Evolutionary conservation across 2,329 filamentous ascomycete genomes (phyloP).

Genomic region (Laburnicola sp.): DNA sequence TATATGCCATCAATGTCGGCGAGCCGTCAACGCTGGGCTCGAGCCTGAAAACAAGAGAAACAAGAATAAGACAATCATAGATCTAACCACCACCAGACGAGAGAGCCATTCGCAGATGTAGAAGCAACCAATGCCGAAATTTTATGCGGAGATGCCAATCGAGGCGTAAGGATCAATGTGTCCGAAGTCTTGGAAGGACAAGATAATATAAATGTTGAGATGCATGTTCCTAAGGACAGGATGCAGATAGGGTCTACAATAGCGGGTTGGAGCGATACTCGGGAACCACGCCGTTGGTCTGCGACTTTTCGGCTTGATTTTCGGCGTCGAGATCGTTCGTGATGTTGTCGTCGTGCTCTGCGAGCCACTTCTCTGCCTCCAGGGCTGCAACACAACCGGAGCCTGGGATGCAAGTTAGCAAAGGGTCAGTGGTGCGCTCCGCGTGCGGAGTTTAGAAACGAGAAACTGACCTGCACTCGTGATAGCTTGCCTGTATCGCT

Average conservation of each 20-base stretch:
- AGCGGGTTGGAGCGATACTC: slow-evolving; percentile 68
- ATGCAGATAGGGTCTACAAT: slow-evolving; percentile 49
- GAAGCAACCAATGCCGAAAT: neutral
- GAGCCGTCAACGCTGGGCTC: slow-evolving; percentile 8
- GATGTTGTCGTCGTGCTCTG: slow-evolving; percentile 68
- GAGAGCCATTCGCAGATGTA: neutral
- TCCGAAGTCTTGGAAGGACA: neutral
- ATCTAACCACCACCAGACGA: neutral
- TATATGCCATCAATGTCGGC: slow-evolving; percentile 8
- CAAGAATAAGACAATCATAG: neutral
- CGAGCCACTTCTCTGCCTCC: slow-evolving; percentile 91
- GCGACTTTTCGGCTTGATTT: slow-evolving; percentile 55
- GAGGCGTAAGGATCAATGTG: neutral
- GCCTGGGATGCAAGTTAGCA: slow-evolving; percentile 55
- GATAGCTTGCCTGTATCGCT: slow-evolving; percentile 95
- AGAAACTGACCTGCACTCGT: slow-evolving; percentile 84
- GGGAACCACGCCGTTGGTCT: slow-evolving; percentile 58
- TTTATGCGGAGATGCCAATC: neutral
- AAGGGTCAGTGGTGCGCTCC: slow-evolving; percentile 17
- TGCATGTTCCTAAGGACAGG: slow-evolving; percentile 8
- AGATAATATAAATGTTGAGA: slow-evolving; percentile 2
- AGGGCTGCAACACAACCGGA: slow-evolving; percentile 94
- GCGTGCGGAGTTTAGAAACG: slow-evolving; percentile 1
- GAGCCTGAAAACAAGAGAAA: neutral
- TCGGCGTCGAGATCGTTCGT: slow-evolving; percentile 52